Base-by-base conservation (phyloP, 2,329 filamentous ascomycete species). In the Diaporthe australafricana region DNA sequence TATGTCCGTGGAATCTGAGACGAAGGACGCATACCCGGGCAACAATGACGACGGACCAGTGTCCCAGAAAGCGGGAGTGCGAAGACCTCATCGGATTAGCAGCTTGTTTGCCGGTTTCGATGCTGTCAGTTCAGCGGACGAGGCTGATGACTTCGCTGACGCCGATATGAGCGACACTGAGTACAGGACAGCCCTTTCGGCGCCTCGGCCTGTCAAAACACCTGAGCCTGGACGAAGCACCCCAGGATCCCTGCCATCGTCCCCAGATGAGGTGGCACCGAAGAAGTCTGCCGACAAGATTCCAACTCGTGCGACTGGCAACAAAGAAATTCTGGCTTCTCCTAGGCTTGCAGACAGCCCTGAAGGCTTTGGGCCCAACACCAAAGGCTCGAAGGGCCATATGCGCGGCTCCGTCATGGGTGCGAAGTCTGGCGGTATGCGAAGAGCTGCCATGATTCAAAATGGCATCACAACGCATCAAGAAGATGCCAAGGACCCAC, bases 61-160 rank as follows among this genome's bases (percentile, higher is more conserved):
- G 50, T 90, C 91, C 1, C 86, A 89, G 17, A 88, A 86, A 68
- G 86, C 87, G 2, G 88, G 90, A 2, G 86, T 93, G 78, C 88
- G 91, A 73, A 88, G 92, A 20, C 93, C 93, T 1, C 91, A 93
- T 78, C 88, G 94, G 70, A 91, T 94, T 62, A 96, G 93, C 81
- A 96, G 93, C 78, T 84, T 97, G n/a, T 96, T 96, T 81, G 93
- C 94, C 40, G 94, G 94, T 0, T 96, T 97, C 75, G 93, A 96
- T 57, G 90, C 89, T 16, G 87, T 86, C 55, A 94, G 90, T 77
- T 92, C 91, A 9, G 72, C 30, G n/a, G 91, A 91, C 55, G 91
- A 93, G 70, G 85, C 79, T 3, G 90, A 92, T 50, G 90, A 92
- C 35, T 91, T 91, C 79, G 84, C 81, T 38, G 89, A 91, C 72